Conservation (phyloP, 2,329 filamentous ascomycete genomes). For the Knufia petricola region DNA sequence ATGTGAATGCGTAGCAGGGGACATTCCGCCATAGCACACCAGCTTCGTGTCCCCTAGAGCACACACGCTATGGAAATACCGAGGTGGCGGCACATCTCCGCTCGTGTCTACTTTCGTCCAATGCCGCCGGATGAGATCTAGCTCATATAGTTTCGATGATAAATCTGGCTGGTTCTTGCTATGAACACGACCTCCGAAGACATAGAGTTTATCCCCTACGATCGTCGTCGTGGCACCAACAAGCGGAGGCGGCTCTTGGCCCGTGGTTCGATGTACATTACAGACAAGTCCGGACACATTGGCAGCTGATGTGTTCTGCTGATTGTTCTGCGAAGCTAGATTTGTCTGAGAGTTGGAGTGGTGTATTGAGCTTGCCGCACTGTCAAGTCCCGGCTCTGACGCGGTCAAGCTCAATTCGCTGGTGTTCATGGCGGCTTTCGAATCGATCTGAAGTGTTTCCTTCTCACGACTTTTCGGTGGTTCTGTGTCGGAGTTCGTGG, state of each 20-base stretch:
- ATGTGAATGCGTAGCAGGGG: constrained; percentile 46
- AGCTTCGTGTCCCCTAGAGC: constrained; percentile 87
- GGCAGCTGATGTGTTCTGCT: constrained; percentile 36
- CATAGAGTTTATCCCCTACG: constrained; percentile 88
- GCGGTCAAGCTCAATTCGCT: constrained; percentile 22
- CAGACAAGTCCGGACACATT: constrained; percentile 59
- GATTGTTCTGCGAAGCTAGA: constrained; percentile 12
- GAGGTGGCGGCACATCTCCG: constrained; percentile 78
- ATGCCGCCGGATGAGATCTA: constrained; percentile 82
- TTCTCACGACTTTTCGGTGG: constrained; percentile 14
- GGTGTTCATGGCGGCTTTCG: constrained; percentile 19
- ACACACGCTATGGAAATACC: constrained; percentile 97
- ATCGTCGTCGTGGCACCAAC: constrained; percentile 95
- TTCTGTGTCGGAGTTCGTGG: not conserved
- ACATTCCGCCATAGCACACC: constrained; percentile 98
- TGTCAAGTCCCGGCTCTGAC: constrained; percentile 21
- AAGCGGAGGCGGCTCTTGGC: constrained; percentile 77
- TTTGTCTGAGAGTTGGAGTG: constrained; percentile 3
- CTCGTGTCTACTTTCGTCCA: constrained; percentile 82
- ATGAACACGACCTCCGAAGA: constrained; percentile 84
- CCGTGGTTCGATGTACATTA: constrained; percentile 72
- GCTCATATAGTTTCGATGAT: constrained; percentile 83
- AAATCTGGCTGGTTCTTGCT: constrained; percentile 75
- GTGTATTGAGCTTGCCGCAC: constrained; percentile 12
- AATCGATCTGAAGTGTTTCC: constrained; percentile 3